Base-by-base conservation (phyloP, 306 rosid species). In the Mimosa bimucronata region DNA sequence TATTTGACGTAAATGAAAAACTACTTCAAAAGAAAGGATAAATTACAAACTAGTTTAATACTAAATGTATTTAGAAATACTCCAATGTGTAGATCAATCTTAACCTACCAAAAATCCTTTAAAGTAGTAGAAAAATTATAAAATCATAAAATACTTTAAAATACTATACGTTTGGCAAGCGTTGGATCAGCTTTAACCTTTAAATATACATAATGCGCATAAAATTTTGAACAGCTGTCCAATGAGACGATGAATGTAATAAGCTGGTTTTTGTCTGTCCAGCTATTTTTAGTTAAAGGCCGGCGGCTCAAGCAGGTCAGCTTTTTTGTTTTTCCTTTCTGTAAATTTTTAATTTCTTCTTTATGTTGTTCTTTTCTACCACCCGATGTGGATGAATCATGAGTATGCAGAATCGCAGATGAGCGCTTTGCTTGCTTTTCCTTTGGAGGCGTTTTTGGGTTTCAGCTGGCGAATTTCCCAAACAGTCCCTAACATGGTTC, bases 201-300 rank as follows among this genome's bases (percentile, higher is more conserved):
- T n/a, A n/a, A n/a, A n/a, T 42, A 44, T 12, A 44, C 12, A 11
- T 44, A 83, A 11, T 34, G 30, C 78, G 75, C 86, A 76, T 85
- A 83, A 80, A 83, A 77, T 86, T 87, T 86, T 89, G 81, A 89
- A 91, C 88, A 91, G 88, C 87, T 88, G 88, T 84, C 18, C 87
- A 84, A 83, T 80, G 75, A 66, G 92, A 86, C 89, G 92, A 91
- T 84, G 80, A 83, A 88, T 88, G 86, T 85, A 87, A 88, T 77
- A 88, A 75, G 89, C 88, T 84, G 90, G 91, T 77, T 91, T 94
- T 91, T 92, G 95, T 92, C 91, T 90, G 96, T 91, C 89, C 97
- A 91, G 91, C 97, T 94, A 92, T 85, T 82, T 90, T 88, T 90
- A 91, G 97, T 91, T 92, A 90, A 87, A 89, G 77, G 92, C 96